Evolutionary conservation across 2,329 filamentous ascomycete species (phyloP), one percentile per base, ranked within the genome.

Genomic region (Amauroascus niger): DNA sequence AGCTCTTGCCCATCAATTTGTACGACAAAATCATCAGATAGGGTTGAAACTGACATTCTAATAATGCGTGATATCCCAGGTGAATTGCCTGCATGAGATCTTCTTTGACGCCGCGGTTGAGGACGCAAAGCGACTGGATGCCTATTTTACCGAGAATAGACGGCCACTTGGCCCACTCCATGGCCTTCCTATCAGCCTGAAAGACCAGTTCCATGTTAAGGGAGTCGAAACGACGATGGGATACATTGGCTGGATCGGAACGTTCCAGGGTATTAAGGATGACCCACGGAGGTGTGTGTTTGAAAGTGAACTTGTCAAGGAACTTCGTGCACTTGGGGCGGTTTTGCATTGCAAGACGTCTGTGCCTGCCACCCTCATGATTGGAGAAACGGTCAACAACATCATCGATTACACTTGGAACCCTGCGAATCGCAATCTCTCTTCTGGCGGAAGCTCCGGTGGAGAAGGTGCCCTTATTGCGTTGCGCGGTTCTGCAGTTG

Each of bases 361-460:
- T 32, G 79, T 69, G 0, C 79, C 80, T 1, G 74, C 78, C 55
- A 80, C 78, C 0, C 66, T 78, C 11, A 75, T 82, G 78, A 67
- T 69, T 61, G 78, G 78, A 28, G 79, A 83, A 68, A 83, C 79
- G 0, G 69, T 78, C 59, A 83, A 83, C 67, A 79, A 82, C 55
- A 76, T 83, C 58, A 78, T 81, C 60, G 77, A 73, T 2, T 78
- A 79, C 55, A 80, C 77, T 0, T 71, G 70, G 58, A 82, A 82
- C 58, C 78, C 80, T 1, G 74, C 70, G 57, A 81, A 82, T 63
- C 69, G 77, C 20, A 69, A 76, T 4, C 69, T 82, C 2, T 74
- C 73, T 5, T 67, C 68, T 53, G 80, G 80, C 16, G 80, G 80
- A 13, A 80, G 77, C 43, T 81, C 79, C 1, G 80, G 80, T 1